These are phyloP conservation scores for Pilaira anomala DNA, from an alignment of 192 early-diverging fungal species.

Conservation along the genomic window DNA sequence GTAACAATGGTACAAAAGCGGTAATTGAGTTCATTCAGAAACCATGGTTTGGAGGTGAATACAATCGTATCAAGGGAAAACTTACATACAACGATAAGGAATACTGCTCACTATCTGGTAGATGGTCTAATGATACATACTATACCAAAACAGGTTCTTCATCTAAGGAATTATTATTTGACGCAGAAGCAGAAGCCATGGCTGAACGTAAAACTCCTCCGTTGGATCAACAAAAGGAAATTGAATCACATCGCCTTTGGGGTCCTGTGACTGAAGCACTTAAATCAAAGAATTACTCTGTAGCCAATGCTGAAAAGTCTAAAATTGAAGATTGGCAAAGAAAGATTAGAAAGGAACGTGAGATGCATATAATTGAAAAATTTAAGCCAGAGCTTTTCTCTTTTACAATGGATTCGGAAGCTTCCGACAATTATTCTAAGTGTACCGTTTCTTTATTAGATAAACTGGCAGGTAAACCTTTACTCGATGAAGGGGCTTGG, in stretches of 20 bases:
- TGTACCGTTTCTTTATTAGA: conserved; percentile 2
- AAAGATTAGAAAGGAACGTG: conserved; percentile 53
- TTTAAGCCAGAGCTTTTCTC: conserved; percentile 30
- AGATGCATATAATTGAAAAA: conserved; percentile 43
- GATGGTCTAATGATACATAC: conserved; percentile 32
- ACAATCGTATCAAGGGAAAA: conserved; percentile 41
- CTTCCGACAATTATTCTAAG: not conserved
- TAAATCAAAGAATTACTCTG: conserved; percentile 56
- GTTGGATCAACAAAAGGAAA: conserved; percentile 52
- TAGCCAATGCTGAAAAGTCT: conserved; percentile 63
- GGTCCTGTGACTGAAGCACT: conserved; percentile 61
- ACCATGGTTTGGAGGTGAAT: conserved; percentile 64
- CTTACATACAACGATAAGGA: conserved; percentile 20
- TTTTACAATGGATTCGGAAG: conserved; percentile 19
- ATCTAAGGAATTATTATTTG: conserved; percentile 55
- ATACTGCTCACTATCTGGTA: conserved; percentile 23
- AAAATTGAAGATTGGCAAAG: conserved; percentile 69
- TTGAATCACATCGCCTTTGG: conserved; percentile 74
- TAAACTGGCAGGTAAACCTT: conserved; percentile 17
- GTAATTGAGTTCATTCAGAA: conserved; percentile 59
- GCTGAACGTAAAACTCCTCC: conserved; percentile 57
- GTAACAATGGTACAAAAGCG: conserved; percentile 50
- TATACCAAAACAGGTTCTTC: conserved; percentile 25
- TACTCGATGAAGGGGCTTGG: conserved; percentile 31
- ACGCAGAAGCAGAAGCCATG: conserved; percentile 57